Evolutionary conservation across 768 basidiomycete species (phyloP), one percentile per base, ranked within the genome.

Genomic region (Suillus lakei): DNA sequence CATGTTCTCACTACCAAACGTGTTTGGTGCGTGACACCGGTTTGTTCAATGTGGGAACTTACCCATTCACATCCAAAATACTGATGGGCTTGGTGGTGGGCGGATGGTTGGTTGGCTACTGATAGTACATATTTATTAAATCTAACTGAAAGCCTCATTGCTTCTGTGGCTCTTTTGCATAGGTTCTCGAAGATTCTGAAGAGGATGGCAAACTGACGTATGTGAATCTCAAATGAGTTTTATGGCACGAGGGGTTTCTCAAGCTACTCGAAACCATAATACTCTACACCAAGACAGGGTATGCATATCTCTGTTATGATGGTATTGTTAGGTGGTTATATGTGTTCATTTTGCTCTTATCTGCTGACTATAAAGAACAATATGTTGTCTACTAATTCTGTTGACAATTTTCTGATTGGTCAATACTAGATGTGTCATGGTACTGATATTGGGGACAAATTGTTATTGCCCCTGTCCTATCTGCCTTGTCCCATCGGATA

Each of bases 311-410:
- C 21, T 81, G 79, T 67, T 76, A 70, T 8, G 78, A 81, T 65
- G 68, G 62, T 0, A 67, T 78, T 13, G 5, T 60, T 1, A 76
- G 74, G 0, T 66, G 38, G 18, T 61, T 84, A 0, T 83, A 70
- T 60, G 81, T 79, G 12, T 54, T 77, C 30, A 73, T 83, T 36
- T 55, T 80, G 0, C 79, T 82, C 10, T 62, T 81, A 2, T 77
- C 76, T 10, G 75, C 81, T 34, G 81, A 83, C 46, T 84, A 81
- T 66, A 78, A 83, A 64, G 81, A 84, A 71, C 77, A 79, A 82
- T 83, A 75, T 21, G 78, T 23, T 9, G 77, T 65, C 61, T 75
- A 3, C 77, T 81, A 13, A 74, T 73, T n/a, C n/a, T n/a, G n/a
- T n/a, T n/a, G n/a, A n/a, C 82, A 69, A 67, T 61, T 62, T 7